A percentile compares a stretch with the other conserved stretches of the same genome.
Conservation (phyloP, 2,329 filamentous ascomycete genomes). For the Chalaropsis ovoidea region DNA sequence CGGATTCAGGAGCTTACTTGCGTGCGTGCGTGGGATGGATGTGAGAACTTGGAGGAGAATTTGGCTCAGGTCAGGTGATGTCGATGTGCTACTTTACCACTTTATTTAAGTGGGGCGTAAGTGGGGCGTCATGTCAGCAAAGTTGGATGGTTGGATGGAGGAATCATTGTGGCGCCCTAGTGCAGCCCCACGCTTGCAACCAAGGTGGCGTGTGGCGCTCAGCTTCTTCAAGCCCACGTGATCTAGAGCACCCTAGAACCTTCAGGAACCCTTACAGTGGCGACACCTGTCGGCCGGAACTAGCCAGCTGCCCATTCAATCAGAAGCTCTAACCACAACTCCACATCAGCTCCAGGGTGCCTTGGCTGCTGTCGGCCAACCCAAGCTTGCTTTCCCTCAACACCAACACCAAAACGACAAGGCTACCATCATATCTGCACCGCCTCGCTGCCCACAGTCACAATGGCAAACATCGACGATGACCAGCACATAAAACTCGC, state of each 20-base stretch:
- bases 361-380: not conserved
- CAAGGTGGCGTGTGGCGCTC: too few species aligned
- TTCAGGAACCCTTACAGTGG: not conserved
- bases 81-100: not conserved
- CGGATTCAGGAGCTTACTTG: not conserved
- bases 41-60: not conserved
- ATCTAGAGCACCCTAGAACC: too few species aligned
- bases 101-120: not conserved
- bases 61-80: not conserved
- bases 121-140: not conserved
- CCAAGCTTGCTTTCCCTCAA: constrained; percentile 4
- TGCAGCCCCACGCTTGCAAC: too few species aligned
- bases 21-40: too few species aligned
- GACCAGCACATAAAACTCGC: constrained; percentile 17
- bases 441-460: not conserved
- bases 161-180: not conserved
- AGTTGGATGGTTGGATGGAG: not conserved
- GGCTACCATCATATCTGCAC: not conserved
- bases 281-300: not conserved
- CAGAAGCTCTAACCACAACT: not conserved
- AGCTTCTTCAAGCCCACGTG: too few species aligned
- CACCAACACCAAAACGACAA: not conserved
- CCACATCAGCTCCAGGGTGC: constrained; percentile 23
- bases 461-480: not conserved
- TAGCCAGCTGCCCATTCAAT: not conserved